Conservation (phyloP, 495 filamentous ascomycete species). For the Penicillium simplicissimum region DNA sequence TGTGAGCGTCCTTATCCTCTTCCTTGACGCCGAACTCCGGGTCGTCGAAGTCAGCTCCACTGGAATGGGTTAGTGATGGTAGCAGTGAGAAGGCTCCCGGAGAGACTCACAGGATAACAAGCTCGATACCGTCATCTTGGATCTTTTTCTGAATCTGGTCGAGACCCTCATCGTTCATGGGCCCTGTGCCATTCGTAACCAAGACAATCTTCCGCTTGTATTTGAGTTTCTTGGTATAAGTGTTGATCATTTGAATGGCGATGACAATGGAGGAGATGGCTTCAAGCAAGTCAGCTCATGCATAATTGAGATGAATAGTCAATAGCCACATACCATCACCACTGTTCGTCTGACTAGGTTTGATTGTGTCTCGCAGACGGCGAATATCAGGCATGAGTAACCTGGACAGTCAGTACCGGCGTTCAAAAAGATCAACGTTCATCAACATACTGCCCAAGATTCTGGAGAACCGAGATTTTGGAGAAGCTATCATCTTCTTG, state of each 20-base stretch:
- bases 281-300: constrained; percentile 27
- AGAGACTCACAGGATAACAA: constrained; percentile 71
- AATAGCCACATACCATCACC: constrained; percentile 64
- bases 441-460: constrained; percentile 61
- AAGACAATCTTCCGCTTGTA: constrained; percentile 80
- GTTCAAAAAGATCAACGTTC: neutral
- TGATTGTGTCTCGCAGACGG: constrained; percentile 59
- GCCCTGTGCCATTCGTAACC: constrained; percentile 75
- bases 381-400: constrained; percentile 72
- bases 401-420: constrained; percentile 28
- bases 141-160: constrained; percentile 69
- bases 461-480: constrained; percentile 72
- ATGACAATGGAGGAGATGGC: constrained; percentile 82
- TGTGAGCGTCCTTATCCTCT: constrained; percentile 74
- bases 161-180: constrained; percentile 64
- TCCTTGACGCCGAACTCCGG: constrained; percentile 88
- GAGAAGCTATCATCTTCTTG: constrained; percentile 65
- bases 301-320: no score
- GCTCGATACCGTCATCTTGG: constrained; percentile 71
- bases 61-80: constrained; percentile 42
- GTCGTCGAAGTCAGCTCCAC: constrained; percentile 94
- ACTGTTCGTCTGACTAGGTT: constrained; percentile 63
- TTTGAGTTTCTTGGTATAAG: constrained; percentile 83
- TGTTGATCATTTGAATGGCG: constrained; percentile 82
- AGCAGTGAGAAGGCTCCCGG: neutral